Percentiles rank a stretch among this genome's conserved stretches.
Conservation (phyloP, 352 stramenopile genomes). For the Pseudoperonospora humuli region DNA sequence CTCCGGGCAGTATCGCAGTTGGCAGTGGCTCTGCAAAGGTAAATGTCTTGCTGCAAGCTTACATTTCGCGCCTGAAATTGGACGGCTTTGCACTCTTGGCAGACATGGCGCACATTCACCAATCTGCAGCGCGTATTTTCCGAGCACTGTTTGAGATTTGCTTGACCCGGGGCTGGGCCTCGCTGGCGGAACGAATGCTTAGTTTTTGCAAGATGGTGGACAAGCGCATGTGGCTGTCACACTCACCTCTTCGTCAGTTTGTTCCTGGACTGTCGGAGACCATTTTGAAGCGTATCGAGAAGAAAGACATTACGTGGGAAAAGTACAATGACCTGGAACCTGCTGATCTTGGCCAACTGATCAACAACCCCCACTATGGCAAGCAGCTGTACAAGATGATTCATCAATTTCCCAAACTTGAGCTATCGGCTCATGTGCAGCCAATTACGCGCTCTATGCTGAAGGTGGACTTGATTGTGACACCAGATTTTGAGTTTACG, state of each 20-base stretch:
- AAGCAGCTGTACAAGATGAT: conserved; percentile 97
- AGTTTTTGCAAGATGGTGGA: conserved; percentile 99
- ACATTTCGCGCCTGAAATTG: conserved; percentile 96
- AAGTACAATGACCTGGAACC: conserved; percentile 96
- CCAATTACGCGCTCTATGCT: conserved; percentile 97
- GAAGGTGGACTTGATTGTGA: conserved; percentile 92
- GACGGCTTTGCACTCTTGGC: conserved; percentile 97
- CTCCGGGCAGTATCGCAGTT: conserved; percentile 25
- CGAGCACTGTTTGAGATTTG: conserved; percentile 98
- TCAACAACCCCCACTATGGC: conserved; percentile 98
- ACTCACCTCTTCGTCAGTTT: conserved; percentile 97
- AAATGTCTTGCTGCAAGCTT: conserved; percentile 98
- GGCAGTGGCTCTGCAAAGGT: conserved; percentile 92
- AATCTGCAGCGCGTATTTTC: conserved; percentile 97
- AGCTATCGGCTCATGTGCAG: conserved; percentile 95
- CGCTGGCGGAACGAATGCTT: conserved; percentile 92
- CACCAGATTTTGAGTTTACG: conserved; percentile 97
- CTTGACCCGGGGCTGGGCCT: conserved; percentile 92
- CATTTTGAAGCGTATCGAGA: conserved; percentile 95
- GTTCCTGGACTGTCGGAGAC: conserved; percentile 88
- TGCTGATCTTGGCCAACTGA: conserved; percentile 94
- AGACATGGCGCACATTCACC: conserved; percentile 99
- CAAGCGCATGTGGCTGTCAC: conserved; percentile 95
- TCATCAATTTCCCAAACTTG: conserved; percentile 97
- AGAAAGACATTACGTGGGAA: conserved; percentile 98